Evolutionary conservation across 1,284 basidiomycete species (phyloP).

Genomic region (Fistulinella cinereoalba): DNA sequence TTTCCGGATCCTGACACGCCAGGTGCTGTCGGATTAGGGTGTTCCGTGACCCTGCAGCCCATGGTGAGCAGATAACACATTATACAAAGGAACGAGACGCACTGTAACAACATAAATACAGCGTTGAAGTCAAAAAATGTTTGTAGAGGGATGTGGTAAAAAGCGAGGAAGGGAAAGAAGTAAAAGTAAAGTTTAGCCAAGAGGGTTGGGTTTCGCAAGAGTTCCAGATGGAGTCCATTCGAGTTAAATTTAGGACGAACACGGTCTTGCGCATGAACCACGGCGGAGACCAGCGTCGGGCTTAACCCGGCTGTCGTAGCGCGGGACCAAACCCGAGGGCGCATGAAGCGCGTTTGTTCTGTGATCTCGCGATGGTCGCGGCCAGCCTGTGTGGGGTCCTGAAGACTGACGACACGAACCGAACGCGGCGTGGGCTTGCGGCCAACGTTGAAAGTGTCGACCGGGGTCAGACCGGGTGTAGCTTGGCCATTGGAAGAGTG

Average conservation of each 20-base stretch:
- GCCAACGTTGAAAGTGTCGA: constrained; percentile 50
- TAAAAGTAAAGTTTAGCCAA: constrained; percentile 60
- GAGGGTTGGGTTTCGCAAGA: constrained; percentile 58
- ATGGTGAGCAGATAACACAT: constrained; percentile 12
- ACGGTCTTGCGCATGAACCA: constrained; percentile 33
- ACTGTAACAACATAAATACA: constrained; percentile 74
- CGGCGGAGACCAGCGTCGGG: constrained; percentile 45
- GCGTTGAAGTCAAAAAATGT: constrained; percentile 81
- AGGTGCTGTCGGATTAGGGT: constrained; percentile 64
- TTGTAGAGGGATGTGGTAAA: constrained; percentile 70
- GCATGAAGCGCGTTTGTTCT: constrained; percentile 48
- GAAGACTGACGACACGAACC: constrained; percentile 70
- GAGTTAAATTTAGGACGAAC: constrained; percentile 62
- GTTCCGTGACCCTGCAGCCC: constrained; percentile 56
- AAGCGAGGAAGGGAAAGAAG: constrained; percentile 62
- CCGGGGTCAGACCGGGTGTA: constrained; percentile 39
- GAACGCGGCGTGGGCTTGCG: constrained; percentile 74
- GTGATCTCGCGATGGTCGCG: constrained; percentile 45
- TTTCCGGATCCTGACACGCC: constrained; percentile 65
- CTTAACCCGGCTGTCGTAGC: constrained; percentile 50
- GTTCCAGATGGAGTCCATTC: constrained; percentile 58
- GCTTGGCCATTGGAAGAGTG: constrained; percentile 52
- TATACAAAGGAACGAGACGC: constrained; percentile 36
- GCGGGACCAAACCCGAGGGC: constrained; percentile 56
- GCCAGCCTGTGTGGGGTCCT: constrained; percentile 42